phyloP scores from a whole-genome alignment of 2,329 filamentous ascomycete species.

The Paramyrothecium sp. region DNA sequence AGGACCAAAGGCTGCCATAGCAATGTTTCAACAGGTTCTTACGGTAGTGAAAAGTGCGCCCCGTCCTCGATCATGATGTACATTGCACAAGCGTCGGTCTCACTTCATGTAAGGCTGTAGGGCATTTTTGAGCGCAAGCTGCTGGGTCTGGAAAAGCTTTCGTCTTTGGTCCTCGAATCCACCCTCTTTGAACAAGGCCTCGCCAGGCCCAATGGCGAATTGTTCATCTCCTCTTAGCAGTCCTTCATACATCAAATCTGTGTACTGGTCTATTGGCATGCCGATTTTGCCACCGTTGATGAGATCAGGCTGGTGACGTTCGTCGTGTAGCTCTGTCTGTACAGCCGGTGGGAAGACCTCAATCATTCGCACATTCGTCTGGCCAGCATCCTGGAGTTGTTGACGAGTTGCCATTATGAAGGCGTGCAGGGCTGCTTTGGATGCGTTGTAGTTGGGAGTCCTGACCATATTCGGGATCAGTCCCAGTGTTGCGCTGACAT shows the following conservation, averaged over 20 bases:
- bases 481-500: constrained; percentile 19
- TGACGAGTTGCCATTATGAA: constrained; percentile 19
- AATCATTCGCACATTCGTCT: constrained; percentile 13
- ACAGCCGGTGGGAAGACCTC: constrained; percentile 27
- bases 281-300: constrained; percentile 27
- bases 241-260: constrained; percentile 30
- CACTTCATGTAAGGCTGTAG: constrained; percentile 10
- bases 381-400: constrained; percentile 14
- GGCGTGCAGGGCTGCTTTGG: constrained; percentile 21
- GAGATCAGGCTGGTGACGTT: constrained; percentile 21
- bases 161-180: constrained; percentile 17
- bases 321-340: constrained; percentile 24
- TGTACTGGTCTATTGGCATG: constrained; percentile 38
- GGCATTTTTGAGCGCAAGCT: constrained; percentile 5
- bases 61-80: background rate
- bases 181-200: constrained; percentile 17
- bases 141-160: constrained; percentile 14
- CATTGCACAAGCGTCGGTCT: background rate
- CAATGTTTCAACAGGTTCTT: no score
- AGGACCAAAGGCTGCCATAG: no score
- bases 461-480: constrained; percentile 17
- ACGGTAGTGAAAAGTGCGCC: no score
- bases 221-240: constrained; percentile 18
- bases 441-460: constrained; percentile 25
- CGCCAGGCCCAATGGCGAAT: constrained; percentile 19